Conservation (phyloP, 2,329 filamentous ascomycete species). For the Raffaelea albimanens region DNA sequence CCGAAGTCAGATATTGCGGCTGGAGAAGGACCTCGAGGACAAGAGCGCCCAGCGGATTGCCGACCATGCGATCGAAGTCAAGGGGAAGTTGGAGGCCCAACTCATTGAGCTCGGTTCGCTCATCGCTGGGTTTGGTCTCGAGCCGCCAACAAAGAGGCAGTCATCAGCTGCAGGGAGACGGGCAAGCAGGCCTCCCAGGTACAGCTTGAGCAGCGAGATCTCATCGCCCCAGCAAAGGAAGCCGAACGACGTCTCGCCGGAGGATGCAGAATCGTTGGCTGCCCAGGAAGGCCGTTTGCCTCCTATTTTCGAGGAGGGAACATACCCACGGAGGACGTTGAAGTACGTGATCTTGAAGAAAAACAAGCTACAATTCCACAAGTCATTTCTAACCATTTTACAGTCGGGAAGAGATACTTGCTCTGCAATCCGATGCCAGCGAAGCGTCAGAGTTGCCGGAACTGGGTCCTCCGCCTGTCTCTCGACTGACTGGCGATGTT, state of each 20-base stretch:
- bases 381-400: conserved; percentile 19
- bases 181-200: conserved; percentile 35
- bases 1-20: conserved; percentile 57
- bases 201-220: conserved; percentile 3
- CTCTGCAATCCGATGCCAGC: conserved; percentile 39
- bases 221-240: conserved; percentile 32
- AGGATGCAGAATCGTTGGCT: conserved; percentile 42
- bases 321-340: conserved; percentile 57
- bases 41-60: conserved; percentile 49
- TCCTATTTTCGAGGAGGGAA: conserved; percentile 61
- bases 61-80: conserved; percentile 60
- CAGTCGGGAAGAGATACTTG: conserved; percentile 54
- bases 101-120: conserved; percentile 60
- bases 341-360: conserved; percentile 38
- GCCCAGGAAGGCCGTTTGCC: conserved; percentile 47
- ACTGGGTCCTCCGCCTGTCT: conserved; percentile 54
- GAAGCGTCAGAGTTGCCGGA: conserved; percentile 55
- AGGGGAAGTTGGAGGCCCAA: conserved; percentile 61
- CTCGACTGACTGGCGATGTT: conserved; percentile 28
- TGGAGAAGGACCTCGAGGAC: conserved; percentile 59
- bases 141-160: conserved; percentile 44
- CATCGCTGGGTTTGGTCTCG: conserved; percentile 54
- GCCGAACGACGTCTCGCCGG: conserved; percentile 45
- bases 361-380: no score
- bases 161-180: conserved; percentile 29